Percentiles rank a stretch among this genome's conserved stretches.
Conservation (phyloP, 441 rosid species). For the Biscutella laevigata region DNA sequence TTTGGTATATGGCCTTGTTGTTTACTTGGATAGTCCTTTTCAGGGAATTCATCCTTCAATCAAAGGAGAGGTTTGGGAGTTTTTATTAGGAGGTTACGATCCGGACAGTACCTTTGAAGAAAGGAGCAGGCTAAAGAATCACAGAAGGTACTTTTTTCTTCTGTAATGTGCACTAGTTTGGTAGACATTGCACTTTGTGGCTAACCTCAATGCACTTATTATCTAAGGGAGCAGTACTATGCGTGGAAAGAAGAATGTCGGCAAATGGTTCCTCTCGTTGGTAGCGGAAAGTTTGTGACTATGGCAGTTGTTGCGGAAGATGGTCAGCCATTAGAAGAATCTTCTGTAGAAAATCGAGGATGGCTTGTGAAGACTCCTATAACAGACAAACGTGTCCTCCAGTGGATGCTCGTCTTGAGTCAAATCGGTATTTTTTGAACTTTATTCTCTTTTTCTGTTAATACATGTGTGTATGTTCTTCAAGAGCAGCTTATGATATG, state of each 20-base stretch:
- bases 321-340: constrained; percentile 44
- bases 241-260: constrained; percentile 63
- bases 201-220: constrained; percentile 17
- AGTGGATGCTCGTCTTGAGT: constrained; percentile 67
- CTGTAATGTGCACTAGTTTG: background rate
- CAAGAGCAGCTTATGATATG: background rate
- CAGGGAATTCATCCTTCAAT: constrained; percentile 92
- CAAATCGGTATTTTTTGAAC: constrained; percentile 82
- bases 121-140: constrained; percentile 49
- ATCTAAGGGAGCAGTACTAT: constrained; percentile 55
- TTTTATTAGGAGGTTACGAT: constrained; percentile 82
- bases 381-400: constrained; percentile 44
- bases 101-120: constrained; percentile 77
- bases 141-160: constrained; percentile 37
- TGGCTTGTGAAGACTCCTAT: constrained; percentile 28
- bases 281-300: constrained; percentile 55
- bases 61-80: constrained; percentile 89
- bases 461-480: too few relatives aligned
- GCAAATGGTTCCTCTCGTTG: constrained; percentile 60
- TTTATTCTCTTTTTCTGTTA: too few relatives aligned
- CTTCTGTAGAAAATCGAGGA: constrained; percentile 21
- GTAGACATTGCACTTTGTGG: background rate
- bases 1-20: background rate
- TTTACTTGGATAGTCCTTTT: constrained; percentile 19
- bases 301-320: constrained; percentile 48